These are phyloP conservation scores for Podaxis carcinomalis DNA, from an alignment of 768 basidiomycete species.

Conservation along the genomic window DNA sequence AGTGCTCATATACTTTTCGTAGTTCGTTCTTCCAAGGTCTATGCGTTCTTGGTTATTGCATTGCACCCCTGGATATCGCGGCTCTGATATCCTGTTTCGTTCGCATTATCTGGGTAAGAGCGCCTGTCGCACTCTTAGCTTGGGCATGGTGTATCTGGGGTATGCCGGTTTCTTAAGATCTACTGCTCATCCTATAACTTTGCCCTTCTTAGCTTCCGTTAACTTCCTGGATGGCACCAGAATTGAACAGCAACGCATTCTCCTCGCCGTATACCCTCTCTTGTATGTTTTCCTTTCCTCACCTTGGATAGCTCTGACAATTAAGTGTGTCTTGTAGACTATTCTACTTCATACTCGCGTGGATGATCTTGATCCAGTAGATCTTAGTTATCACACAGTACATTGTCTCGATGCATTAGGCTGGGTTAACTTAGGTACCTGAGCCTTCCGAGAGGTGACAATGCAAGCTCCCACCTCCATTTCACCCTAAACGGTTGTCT, in stretches of 20 bases:
- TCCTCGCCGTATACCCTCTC: constrained; percentile 95
- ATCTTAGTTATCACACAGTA: background rate
- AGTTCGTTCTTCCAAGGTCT: constrained; percentile 96
- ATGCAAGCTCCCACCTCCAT: too few species aligned
- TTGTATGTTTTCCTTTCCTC: constrained; percentile 48
- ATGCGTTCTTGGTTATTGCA: constrained; percentile 92
- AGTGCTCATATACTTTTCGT: background rate
- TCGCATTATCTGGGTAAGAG: constrained; percentile 79
- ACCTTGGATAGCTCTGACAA: constrained; percentile 3
- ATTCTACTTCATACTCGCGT: constrained; percentile 92
- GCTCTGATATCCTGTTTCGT: constrained; percentile 86
- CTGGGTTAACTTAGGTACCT: too few species aligned
- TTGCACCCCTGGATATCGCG: constrained; percentile 89
- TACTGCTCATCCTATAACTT: background rate
- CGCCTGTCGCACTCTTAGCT: constrained; percentile 78
- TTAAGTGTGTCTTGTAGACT: constrained; percentile 40
- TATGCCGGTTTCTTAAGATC: constrained; percentile 30
- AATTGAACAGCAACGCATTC: constrained; percentile 83
- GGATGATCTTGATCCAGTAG: constrained; percentile 96
- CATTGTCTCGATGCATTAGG: background rate
- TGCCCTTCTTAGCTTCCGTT: constrained; percentile 61
- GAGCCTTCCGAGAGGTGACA: too few species aligned
- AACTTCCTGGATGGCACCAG: constrained; percentile 96
- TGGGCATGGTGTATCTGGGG: constrained; percentile 99
- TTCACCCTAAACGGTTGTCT: too few species aligned